Percentiles rank a stretch among this genome's conserved stretches.
phyloP scores from a whole-genome alignment of 2,329 filamentous ascomycete genomes.

The Microascus cirrosus region DNA sequence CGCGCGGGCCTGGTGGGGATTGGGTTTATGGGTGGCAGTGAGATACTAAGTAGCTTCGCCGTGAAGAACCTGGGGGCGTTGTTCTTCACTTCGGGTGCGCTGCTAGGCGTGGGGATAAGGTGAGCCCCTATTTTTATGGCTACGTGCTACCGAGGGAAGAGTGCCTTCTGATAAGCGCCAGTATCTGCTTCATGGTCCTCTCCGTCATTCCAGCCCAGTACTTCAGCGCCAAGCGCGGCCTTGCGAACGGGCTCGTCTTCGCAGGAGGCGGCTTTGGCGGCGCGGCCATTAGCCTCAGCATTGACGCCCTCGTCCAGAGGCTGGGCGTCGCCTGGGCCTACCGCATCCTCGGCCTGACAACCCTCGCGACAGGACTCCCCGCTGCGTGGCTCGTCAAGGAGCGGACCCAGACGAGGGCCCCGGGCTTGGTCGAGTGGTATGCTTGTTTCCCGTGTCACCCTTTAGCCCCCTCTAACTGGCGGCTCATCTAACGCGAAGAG shows the following conservation, averaged over 20 bases:
- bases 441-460: neutral
- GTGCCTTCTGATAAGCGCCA: slow-evolving; percentile 4
- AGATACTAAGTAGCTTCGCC: slow-evolving; percentile 29
- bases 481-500: neutral
- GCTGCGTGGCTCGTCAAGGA: slow-evolving; percentile 42
- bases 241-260: slow-evolving; percentile 44
- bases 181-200: slow-evolving; percentile 31
- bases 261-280: slow-evolving; percentile 45
- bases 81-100: slow-evolving; percentile 19
- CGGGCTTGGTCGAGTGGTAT: slow-evolving; percentile 37
- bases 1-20: slow-evolving; percentile 36
- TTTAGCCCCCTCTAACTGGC: neutral
- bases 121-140: neutral
- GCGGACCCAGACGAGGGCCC: slow-evolving; percentile 21
- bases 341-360: slow-evolving; percentile 38
- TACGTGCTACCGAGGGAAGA: neutral
- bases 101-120: slow-evolving; percentile 19
- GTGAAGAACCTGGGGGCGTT: slow-evolving; percentile 20
- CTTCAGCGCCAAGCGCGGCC: slow-evolving; percentile 38
- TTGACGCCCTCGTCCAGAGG: slow-evolving; percentile 33
- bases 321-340: slow-evolving; percentile 40
- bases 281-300: slow-evolving; percentile 35
- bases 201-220: slow-evolving; percentile 40
- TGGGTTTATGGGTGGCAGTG: slow-evolving; percentile 33
- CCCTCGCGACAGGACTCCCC: slow-evolving; percentile 40